Evolutionary conservation across 2,329 filamentous ascomycete species (phyloP), one percentile per base, ranked within the genome.

Genomic region (Triangularia setosa): DNA sequence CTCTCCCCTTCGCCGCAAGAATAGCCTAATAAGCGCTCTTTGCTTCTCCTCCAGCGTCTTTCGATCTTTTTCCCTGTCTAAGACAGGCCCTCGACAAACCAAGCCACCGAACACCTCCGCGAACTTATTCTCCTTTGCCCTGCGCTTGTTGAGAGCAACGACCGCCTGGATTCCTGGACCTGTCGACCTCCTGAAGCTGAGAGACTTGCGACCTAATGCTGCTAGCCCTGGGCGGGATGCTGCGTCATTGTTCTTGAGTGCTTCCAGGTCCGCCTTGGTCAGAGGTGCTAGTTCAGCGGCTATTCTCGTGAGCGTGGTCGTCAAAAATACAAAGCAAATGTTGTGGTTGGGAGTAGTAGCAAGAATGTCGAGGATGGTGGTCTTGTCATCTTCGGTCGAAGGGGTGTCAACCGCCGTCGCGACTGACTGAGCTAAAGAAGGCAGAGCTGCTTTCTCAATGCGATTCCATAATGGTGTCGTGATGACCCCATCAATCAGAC

Each of bases 291-390:
- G 75, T 62, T 87, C 84, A 0, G 78, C 74, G 1, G 81, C 78
- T 1, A 85, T 77, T 3, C 81, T 80, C 1, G 81, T 78, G 0
- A 97, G 81, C 77, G 93, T 93, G 8, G 91, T 88, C 0, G 90
- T 92, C 16, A 97, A 79, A 68, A 97, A 93, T 1, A 96, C 90
- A 72, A 97, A 96, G 0, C 90, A 90, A 62, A 97, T 93, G 73
- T 92, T 95, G 77, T 96, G 90, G 58, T 89, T 89, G 0, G 92
- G 90, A 0, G 86, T 83, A 1, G 84, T 80, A 0, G 89, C 84
- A 1, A 97, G 82, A 1, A 89, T 83, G 69, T 97, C 93, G 4
- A 97, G 84, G 1, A 95, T 75, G 2, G 77, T 73, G 0, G 76
- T 77, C 72, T 84, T 86, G 69, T 80, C 77, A 40, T 84, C 77